phyloP scores from a whole-genome alignment of 1,284 basidiomycete genomes.

The Kwoniella shivajii region DNA sequence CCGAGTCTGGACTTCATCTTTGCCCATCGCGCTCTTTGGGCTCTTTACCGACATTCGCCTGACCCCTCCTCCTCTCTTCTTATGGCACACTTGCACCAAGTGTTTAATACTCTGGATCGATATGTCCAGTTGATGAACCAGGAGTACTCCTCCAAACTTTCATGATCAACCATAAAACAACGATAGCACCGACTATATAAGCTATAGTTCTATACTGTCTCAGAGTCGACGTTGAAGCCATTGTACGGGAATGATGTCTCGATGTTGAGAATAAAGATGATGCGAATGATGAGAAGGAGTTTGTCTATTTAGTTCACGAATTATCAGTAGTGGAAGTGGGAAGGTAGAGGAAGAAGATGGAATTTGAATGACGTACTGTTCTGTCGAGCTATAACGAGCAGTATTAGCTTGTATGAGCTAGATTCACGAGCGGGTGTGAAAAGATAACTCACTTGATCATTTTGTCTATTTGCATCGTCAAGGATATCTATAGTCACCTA shows the following conservation, averaged over 20 bases:
- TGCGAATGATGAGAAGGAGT: constrained; percentile 48
- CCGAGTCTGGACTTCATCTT: too few relatives aligned
- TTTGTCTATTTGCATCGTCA: constrained; percentile 49
- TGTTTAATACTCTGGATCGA: constrained; percentile 7
- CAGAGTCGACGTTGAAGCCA: constrained; percentile 44
- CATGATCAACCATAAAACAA: constrained; percentile 45
- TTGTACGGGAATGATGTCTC: constrained; percentile 46
- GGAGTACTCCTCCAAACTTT: constrained; percentile 40
- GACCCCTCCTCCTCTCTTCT: too few relatives aligned
- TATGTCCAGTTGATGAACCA: neutral
- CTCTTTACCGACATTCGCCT: too few relatives aligned
- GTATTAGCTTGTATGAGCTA: too few relatives aligned
- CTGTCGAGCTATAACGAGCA: constrained; percentile 43
- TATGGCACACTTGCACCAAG: too few relatives aligned
- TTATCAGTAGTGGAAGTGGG: neutral
- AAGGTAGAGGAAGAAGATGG: neutral
- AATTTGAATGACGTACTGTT: constrained; percentile 29
- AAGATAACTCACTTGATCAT: constrained; percentile 43
- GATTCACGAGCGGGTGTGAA: too few relatives aligned
- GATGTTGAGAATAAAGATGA: constrained; percentile 52
- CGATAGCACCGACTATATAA: constrained; percentile 44
- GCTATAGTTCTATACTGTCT: constrained; percentile 50
- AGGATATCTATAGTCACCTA: constrained; percentile 54
- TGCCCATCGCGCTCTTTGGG: too few relatives aligned
- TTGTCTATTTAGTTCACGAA: constrained; percentile 27